A percentile compares a stretch with the other conserved stretches of the same genome.
These are phyloP conservation scores for Spathaspora hagerdaliae DNA, from an alignment of 805 yeast genomes.

Conservation along the genomic window DNA sequence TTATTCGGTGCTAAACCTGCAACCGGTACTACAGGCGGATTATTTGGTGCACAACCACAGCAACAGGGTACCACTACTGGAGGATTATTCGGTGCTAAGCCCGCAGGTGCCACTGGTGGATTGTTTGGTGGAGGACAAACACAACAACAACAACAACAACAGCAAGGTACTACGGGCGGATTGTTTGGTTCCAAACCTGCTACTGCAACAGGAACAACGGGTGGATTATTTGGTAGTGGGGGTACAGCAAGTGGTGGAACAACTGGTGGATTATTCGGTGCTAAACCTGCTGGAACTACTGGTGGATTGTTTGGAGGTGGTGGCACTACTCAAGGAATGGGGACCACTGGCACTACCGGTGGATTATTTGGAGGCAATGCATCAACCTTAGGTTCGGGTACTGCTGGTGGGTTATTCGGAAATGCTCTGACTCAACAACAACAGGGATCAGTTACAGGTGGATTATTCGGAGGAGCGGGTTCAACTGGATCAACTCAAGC, in stretches of 20 bases:
- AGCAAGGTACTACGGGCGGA: conserved; percentile 16
- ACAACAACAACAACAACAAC: neutral
- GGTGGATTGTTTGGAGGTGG: conserved; percentile 40
- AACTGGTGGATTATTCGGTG: conserved; percentile 43
- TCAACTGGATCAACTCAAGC: conserved; percentile 10
- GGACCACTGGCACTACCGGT: conserved; percentile 7
- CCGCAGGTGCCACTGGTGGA: conserved; percentile 12
- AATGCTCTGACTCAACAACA: conserved; percentile 16
- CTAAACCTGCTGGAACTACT: conserved; percentile 16
- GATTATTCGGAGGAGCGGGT: neutral
- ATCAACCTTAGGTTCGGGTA: neutral
- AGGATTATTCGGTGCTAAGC: conserved; percentile 14
- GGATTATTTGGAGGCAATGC: conserved; percentile 13
- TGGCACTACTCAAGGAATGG: neutral
- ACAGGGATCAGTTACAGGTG: conserved; percentile 10
- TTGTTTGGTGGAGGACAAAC: conserved; percentile 7
- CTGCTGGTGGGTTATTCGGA: neutral
- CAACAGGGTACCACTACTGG: conserved; percentile 8
- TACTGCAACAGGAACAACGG: conserved; percentile 14
- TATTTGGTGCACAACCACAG: conserved; percentile 2
- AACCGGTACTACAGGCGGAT: conserved; percentile 9
- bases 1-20: conserved; percentile 35
- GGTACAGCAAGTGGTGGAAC: conserved; percentile 23
- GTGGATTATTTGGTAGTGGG: conserved; percentile 7
- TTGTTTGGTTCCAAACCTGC: conserved; percentile 12